Evolutionary conservation across 208 protist genomes (phyloP).

Genomic region (Herpetomonas samuelpessoai): DNA sequence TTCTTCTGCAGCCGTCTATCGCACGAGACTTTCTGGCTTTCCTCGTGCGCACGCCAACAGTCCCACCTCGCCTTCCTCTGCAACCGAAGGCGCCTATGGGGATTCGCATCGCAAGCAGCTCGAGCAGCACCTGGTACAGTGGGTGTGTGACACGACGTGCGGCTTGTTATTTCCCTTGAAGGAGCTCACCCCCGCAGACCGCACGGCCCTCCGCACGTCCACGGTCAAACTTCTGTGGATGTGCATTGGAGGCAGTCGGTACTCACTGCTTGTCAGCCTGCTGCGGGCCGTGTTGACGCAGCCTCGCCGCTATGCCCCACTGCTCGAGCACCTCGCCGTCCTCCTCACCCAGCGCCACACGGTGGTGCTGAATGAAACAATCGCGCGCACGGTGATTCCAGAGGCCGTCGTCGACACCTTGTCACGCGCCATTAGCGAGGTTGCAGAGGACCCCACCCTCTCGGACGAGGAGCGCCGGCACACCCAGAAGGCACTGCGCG

Average conservation of each 20-base stretch:
- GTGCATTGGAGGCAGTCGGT: conserved; percentile 23
- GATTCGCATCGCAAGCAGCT: background rate
- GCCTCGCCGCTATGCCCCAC: conserved; percentile 30
- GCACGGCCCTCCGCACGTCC: conserved; percentile 28
- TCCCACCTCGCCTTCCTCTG: background rate
- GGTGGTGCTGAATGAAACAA: conserved; percentile 24
- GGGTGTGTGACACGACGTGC: conserved; percentile 33
- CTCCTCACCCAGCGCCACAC: conserved; percentile 52
- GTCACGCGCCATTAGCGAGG: conserved; percentile 12
- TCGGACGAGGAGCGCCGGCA: background rate
- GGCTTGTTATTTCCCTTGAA: conserved; percentile 30
- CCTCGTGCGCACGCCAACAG: background rate
- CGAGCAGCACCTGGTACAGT: conserved; percentile 22
- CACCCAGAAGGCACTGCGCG: conserved; percentile 16
- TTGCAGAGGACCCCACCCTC: conserved; percentile 2
- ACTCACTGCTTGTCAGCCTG: conserved; percentile 37
- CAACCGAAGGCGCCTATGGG: background rate
- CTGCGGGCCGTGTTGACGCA: conserved; percentile 44
- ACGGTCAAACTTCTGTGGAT: conserved; percentile 50
- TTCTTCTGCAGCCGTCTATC: no score
- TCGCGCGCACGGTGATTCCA: conserved; percentile 31
- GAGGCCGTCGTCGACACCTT: conserved; percentile 22
- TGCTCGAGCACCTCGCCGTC: conserved; percentile 68
- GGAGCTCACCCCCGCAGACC: conserved; percentile 16
- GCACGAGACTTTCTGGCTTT: no score